A percentile compares a stretch with the other conserved stretches of the same genome.
These are phyloP conservation scores for Periconia macrospinosa DNA, from an alignment of 2,329 filamentous ascomycete species.

Conservation along the genomic window DNA sequence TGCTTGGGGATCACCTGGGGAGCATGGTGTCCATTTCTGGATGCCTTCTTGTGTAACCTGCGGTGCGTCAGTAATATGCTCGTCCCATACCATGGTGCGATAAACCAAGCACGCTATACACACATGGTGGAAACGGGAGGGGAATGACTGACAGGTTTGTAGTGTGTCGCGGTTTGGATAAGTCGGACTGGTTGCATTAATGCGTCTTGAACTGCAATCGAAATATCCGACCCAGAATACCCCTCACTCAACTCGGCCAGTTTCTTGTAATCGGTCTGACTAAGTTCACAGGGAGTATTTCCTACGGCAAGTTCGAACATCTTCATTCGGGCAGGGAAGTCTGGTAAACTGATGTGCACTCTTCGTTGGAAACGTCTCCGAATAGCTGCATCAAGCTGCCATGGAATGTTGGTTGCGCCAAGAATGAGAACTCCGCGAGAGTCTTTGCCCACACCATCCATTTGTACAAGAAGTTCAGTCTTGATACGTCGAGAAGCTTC, in stretches of 20 bases:
- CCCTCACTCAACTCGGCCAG: conserved; percentile 84
- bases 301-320: conserved; percentile 98
- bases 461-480: conserved; percentile 96
- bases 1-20: conserved; percentile 82
- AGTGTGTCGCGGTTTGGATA: conserved; percentile 96
- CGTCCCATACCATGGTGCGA: background rate
- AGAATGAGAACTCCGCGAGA: conserved; percentile 91
- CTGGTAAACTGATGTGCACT: conserved; percentile 93
- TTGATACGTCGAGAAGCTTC: conserved; percentile 98
- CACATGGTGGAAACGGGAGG: background rate
- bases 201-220: conserved; percentile 92
- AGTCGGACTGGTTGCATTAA: conserved; percentile 97
- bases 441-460: conserved; percentile 98
- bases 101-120: background rate
- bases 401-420: conserved; percentile 96
- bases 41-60: conserved; percentile 69
- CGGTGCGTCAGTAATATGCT: background rate
- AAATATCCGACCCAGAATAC: conserved; percentile 95
- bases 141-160: conserved; percentile 72
- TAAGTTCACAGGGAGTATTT: conserved; percentile 83
- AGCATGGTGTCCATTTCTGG: conserved; percentile 83
- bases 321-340: conserved; percentile 80
- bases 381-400: conserved; percentile 96
- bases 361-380: conserved; percentile 92
- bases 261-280: conserved; percentile 74